phyloP scores from a whole-genome alignment of 2,329 filamentous ascomycete species.

The Leptographium wingfieldii region DNA sequence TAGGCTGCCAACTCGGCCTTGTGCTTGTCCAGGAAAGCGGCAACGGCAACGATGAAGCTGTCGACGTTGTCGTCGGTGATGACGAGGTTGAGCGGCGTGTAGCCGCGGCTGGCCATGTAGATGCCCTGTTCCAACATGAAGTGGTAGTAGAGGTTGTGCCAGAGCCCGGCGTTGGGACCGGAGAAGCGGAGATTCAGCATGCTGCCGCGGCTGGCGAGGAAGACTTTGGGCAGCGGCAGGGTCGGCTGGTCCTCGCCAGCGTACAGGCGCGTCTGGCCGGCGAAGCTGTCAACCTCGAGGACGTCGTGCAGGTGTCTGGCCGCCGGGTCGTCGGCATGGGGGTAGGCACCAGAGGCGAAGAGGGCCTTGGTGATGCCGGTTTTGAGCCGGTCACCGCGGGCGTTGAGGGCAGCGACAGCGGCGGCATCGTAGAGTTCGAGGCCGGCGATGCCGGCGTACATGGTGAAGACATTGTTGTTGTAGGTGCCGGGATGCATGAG shows the following conservation, averaged over 20 bases:
- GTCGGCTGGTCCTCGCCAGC: slow-evolving; percentile 1
- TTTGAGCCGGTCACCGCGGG: slow-evolving; percentile 18
- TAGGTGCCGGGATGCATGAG: slow-evolving; percentile 47
- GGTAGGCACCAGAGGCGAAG: slow-evolving; percentile 16
- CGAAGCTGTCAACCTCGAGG: slow-evolving; percentile 9
- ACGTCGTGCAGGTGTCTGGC: neutral
- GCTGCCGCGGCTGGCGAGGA: slow-evolving; percentile 19
- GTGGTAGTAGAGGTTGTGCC: slow-evolving; percentile 14
- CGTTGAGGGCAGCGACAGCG: slow-evolving; percentile 19
- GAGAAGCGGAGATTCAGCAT: slow-evolving; percentile 22
- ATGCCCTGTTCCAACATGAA: slow-evolving; percentile 16
- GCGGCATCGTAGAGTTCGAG: slow-evolving; percentile 24
- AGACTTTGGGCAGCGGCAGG: slow-evolving; percentile 5
- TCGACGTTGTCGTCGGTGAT: slow-evolving; percentile 13
- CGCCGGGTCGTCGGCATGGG: slow-evolving; percentile 5
- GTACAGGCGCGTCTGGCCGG: neutral
- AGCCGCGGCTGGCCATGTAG: slow-evolving; percentile 15
- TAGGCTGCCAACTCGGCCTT: neutral
- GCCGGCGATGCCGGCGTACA: slow-evolving; percentile 37
- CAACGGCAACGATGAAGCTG: slow-evolving; percentile 11
- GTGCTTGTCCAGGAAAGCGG: slow-evolving; percentile 5
- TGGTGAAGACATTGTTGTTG: slow-evolving; percentile 49
- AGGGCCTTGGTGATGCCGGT: slow-evolving; percentile 16
- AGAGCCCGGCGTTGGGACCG: slow-evolving; percentile 17
- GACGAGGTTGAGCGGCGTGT: slow-evolving; percentile 14